Base-by-base conservation (phyloP, 495 filamentous ascomycete species). In the Trichoderma reesei region DNA sequence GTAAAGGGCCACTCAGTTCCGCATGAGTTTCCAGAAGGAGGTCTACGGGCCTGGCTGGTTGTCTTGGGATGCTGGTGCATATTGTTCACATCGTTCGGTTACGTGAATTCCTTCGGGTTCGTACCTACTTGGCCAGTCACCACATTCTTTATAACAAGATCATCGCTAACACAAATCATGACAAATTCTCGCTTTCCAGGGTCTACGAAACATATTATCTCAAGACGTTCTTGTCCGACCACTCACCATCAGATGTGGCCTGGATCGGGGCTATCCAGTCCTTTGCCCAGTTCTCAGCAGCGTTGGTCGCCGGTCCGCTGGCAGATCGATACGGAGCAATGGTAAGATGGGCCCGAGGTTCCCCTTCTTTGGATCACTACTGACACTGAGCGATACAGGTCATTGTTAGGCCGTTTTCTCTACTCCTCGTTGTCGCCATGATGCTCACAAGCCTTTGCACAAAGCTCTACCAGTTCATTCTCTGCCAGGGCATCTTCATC, bases 171-270 rank as follows among this genome's bases (percentile, higher is more conserved):
- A 5, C 20, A 13, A 33, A 39, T 11, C 38, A 11, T 16, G 46
- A 26, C 26, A 0, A 1, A 1, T 1, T 26, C 26, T 56, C 8
- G 7, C n/a, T 14, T 4, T 56, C 26, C 14, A 56, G 86, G 8
- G 70, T 84, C 20, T 89, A 88, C 65, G 72, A 86, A 67, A 74
- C 81, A 20, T 87, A 88, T 74, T 89, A 88, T 69, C 63, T 75
- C 11, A 65, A 67, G 3, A 68, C 79, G 46, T 78, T 82, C 46
- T 77, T 90, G 1, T 65, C 69, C 2, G 66, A 73, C 16, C 65
- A 81, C n/a, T 72, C 79, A 0, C 68, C 79, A 38, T 83, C 81
- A 38, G 72, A 79, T 4, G 77, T 88, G 31, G 77, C 84, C 51
- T 88, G 85, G 86, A 78, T 89, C n/a, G 84, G 84, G 1, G 83